phyloP scores from a whole-genome alignment of 2,329 filamentous ascomycete species.

The Lithohypha guttulata region DNA sequence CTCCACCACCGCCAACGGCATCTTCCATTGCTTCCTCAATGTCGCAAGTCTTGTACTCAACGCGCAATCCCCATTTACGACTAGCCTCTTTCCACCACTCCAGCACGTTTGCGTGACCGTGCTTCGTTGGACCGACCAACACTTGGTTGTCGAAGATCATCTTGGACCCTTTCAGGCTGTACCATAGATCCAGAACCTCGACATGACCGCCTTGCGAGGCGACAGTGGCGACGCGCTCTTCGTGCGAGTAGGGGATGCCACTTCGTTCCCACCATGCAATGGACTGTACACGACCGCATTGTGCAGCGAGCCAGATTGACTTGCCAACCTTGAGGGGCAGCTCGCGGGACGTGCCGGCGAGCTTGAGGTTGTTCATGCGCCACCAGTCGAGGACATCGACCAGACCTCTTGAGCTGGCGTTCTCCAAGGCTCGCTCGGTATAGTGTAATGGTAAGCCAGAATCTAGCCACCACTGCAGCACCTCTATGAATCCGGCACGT shows the following conservation, averaged over 20 bases:
- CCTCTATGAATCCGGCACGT: slow-evolving; percentile 69
- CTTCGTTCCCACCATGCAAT: slow-evolving; percentile 83
- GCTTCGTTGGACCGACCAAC: slow-evolving; percentile 75
- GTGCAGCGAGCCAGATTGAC: slow-evolving; percentile 70
- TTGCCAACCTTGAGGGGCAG: slow-evolving; percentile 68
- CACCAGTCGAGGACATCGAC: slow-evolving; percentile 89
- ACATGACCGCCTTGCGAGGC: slow-evolving; percentile 79
- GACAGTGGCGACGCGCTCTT: slow-evolving; percentile 71
- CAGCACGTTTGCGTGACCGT: slow-evolving; percentile 71
- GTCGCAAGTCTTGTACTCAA: slow-evolving; percentile 90
- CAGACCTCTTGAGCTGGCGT: slow-evolving; percentile 74
- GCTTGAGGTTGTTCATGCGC: slow-evolving; percentile 44
- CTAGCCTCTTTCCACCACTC: slow-evolving; percentile 63
- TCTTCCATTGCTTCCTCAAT: slow-evolving; percentile 93
- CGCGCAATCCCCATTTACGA: slow-evolving; percentile 55
- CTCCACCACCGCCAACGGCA: slow-evolving; percentile 57
- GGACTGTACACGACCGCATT: slow-evolving; percentile 66
- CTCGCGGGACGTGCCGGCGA: slow-evolving; percentile 29
- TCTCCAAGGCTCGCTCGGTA: slow-evolving; percentile 76
- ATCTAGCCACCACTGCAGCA: slow-evolving; percentile 85
- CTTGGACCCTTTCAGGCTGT: slow-evolving; percentile 60
- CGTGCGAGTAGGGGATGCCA: slow-evolving; percentile 66
- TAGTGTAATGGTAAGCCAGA: slow-evolving; percentile 72
- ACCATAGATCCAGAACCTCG: slow-evolving; percentile 73
- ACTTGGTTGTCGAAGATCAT: slow-evolving; percentile 76